phyloP scores from a whole-genome alignment of 352 stramenopile genomes.

The Phytophthora tentaculata region DNA sequence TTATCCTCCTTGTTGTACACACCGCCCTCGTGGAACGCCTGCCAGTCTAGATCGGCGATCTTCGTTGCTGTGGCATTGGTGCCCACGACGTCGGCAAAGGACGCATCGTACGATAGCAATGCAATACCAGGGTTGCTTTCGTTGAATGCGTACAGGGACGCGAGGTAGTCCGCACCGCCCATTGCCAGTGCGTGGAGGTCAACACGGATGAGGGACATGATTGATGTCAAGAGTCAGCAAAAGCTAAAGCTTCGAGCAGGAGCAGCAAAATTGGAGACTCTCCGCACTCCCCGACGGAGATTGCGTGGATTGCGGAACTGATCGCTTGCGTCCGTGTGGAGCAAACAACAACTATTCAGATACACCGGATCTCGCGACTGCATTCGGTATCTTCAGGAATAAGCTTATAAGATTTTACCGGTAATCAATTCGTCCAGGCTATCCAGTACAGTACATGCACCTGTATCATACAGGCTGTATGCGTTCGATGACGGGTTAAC shows the following conservation, averaged over 20 bases:
- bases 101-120: constrained; percentile 24
- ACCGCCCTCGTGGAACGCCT: constrained; percentile 27
- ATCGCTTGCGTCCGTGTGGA: no score
- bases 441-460: no score
- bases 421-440: no score
- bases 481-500: no score
- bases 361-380: no score
- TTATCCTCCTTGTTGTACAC: constrained; percentile 35
- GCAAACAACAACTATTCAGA: no score
- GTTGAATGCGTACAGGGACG: constrained; percentile 23
- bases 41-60: constrained; percentile 20
- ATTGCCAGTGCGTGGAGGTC: constrained; percentile 28
- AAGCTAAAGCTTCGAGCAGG: neutral
- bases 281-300: no score
- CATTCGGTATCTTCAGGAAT: no score
- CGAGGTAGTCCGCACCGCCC: constrained; percentile 23
- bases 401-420: no score
- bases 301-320: neutral
- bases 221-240: no score
- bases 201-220: constrained; percentile 23
- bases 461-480: no score
- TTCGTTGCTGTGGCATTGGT: constrained; percentile 8
- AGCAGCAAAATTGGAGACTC: constrained; percentile 13
- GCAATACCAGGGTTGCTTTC: constrained; percentile 16
- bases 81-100: constrained; percentile 16